Percentiles rank a stretch among this genome's conserved stretches.
phyloP scores from a whole-genome alignment of 805 yeast species.

The Suhomyces xylopsoci region DNA sequence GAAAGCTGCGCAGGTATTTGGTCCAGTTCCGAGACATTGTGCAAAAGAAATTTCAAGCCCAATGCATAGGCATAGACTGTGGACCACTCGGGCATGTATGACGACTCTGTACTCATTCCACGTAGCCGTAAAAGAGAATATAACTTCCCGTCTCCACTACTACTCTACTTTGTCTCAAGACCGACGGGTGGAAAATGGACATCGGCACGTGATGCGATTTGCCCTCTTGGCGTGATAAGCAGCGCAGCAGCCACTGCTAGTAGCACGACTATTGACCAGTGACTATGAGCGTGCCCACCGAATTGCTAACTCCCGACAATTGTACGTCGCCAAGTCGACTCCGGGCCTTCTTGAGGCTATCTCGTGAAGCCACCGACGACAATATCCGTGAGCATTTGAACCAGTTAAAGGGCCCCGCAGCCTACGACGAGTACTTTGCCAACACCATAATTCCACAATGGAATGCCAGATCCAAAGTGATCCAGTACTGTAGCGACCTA shows the following conservation, averaged over 20 bases:
- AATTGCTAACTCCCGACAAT: conserved; percentile 26
- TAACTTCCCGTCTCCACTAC: not conserved
- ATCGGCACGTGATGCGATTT: not conserved
- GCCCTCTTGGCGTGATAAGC: not conserved
- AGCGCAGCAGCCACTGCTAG: not conserved
- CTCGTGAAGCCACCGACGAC: conserved; percentile 41
- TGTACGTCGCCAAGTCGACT: conserved; percentile 34
- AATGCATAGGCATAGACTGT: not conserved
- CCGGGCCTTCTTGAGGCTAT: conserved; percentile 36
- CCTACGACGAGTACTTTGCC: conserved; percentile 29
- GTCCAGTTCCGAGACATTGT: not conserved
- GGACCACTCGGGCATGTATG: not conserved
- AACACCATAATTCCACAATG: conserved; percentile 34
- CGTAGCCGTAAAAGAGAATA: not conserved
- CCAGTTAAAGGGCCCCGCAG: conserved; percentile 15
- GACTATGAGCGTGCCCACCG: conserved; percentile 1
- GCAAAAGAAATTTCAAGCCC: not conserved
- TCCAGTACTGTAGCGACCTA: conserved; percentile 30
- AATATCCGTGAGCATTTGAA: conserved; percentile 37
- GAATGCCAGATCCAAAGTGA: conserved; percentile 28
- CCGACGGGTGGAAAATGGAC: not conserved
- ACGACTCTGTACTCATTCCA: not conserved
- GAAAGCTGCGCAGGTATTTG: not conserved
- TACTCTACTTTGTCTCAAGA: not conserved
- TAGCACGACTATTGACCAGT: not conserved